A percentile compares a stretch with the other conserved stretches of the same genome.
phyloP scores from a whole-genome alignment of 352 stramenopile genomes.

The Phytophthora gonapodyides region DNA sequence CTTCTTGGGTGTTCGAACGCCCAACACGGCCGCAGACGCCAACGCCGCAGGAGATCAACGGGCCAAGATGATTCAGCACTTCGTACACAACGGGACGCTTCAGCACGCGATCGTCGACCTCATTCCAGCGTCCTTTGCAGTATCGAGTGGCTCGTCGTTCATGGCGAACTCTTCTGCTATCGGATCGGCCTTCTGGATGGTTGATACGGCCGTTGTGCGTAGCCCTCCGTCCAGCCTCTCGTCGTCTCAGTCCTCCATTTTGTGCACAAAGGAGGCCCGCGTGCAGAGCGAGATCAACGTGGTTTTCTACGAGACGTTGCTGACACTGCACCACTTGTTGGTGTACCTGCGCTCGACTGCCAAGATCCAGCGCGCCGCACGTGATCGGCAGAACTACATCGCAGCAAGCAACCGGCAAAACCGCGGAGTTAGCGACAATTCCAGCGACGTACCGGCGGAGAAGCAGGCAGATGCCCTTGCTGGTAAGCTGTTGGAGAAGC shows the following conservation, averaged over 20 bases:
- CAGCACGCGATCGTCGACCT: conserved; percentile 57
- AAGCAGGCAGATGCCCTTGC: conserved; percentile 45
- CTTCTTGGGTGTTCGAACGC: conserved; percentile 49
- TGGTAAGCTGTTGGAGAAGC: conserved; percentile 58
- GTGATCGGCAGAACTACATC: conserved; percentile 33
- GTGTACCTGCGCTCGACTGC: conserved; percentile 47
- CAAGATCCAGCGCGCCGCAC: conserved; percentile 26
- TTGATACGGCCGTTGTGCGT: conserved; percentile 26
- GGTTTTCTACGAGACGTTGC: conserved; percentile 67
- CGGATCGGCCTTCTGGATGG: conserved; percentile 52
- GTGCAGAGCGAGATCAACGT: conserved; percentile 74
- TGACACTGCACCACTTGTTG: conserved; percentile 67
- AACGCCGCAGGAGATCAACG: conserved; percentile 46
- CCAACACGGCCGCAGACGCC: conserved; percentile 27
- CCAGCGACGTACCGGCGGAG: conserved; percentile 33
- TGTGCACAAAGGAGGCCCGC: conserved; percentile 61
- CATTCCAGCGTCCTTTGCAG: conserved; percentile 51
- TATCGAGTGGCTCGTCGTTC: conserved; percentile 32
- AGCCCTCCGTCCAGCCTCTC: conserved; percentile 32
- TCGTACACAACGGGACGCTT: conserved; percentile 53
- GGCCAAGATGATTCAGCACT: conserved; percentile 60
- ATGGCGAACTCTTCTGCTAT: conserved; percentile 22
- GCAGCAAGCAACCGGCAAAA: conserved; percentile 26
- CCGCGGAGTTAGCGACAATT: conserved; percentile 7
- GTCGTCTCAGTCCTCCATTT: conserved; percentile 39